These are phyloP conservation scores for Hemileia vastatrix DNA, from an alignment of 1,284 basidiomycete species.

Conservation along the genomic window DNA sequence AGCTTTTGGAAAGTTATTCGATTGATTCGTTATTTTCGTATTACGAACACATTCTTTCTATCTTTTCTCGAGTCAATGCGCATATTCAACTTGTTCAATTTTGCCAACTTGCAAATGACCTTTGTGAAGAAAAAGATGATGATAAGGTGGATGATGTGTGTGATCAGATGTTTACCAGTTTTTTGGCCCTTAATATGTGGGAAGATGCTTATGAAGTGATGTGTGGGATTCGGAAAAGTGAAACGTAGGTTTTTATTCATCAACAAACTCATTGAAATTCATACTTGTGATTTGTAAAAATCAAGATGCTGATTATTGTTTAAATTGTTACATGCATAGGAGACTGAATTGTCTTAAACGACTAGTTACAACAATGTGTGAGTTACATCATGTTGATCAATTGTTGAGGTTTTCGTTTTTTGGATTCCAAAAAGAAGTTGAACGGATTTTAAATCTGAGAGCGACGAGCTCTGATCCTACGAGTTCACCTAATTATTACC, in stretches of 20 bases:
- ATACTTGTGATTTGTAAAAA: not conserved
- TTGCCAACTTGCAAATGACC: conserved; percentile 14
- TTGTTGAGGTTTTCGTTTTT: conserved; percentile 78
- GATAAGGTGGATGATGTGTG: not conserved
- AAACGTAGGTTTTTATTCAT: conserved; percentile 5
- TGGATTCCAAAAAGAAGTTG: conserved; percentile 75
- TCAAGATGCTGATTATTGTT: not conserved
- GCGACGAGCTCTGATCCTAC: conserved; percentile 87
- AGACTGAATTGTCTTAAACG: conserved; percentile 68
- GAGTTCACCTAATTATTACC: conserved; percentile 73
- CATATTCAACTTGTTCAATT: conserved; percentile 15
- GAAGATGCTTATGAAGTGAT: conserved; percentile 18
- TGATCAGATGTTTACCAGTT: conserved; percentile 13
- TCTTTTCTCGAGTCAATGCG: conserved; percentile 10
- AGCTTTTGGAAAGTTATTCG: too few species aligned
- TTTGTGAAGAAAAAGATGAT: not conserved
- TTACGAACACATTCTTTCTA: too few species aligned
- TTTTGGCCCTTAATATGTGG: conserved; percentile 9
- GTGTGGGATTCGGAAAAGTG: conserved; percentile 4
- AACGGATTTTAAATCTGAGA: conserved; percentile 81
- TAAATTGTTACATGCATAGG: conserved; percentile 47
- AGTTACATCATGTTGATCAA: conserved; percentile 66
- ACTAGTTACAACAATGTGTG: conserved; percentile 82
- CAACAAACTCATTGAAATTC: not conserved
- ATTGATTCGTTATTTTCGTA: too few species aligned